Evolutionary conservation across 177 flowering plant species (phyloP).

Genomic region (Vitis hybrid): DNA sequence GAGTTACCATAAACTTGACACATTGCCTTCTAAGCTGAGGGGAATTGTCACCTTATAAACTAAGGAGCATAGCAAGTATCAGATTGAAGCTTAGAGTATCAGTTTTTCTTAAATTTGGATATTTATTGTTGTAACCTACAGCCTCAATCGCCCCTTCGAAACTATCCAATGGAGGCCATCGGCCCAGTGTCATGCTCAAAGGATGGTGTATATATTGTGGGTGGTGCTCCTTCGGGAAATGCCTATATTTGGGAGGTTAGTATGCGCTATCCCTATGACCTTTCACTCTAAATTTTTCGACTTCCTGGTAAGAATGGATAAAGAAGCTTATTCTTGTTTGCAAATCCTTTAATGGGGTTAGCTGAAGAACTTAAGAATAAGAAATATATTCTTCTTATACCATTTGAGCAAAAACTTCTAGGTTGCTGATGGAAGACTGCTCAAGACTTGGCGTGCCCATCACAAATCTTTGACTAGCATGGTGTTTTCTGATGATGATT

Average conservation of each 20-base stretch:
- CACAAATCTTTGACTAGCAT: conserved; percentile 40
- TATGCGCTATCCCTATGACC: background rate
- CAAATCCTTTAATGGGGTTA: background rate
- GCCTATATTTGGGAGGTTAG: conserved; percentile 60
- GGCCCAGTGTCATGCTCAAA: conserved; percentile 50
- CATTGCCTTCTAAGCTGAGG: too few relatives aligned
- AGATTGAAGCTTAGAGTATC: background rate
- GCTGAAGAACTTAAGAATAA: background rate
- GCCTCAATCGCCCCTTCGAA: conserved; percentile 45
- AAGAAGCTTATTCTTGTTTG: background rate
- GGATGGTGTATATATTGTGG: conserved; percentile 53
- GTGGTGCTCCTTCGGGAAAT: conserved; percentile 62
- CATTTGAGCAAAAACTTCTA: conserved; percentile 3
- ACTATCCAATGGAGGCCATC: conserved; percentile 53
- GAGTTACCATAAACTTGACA: too few relatives aligned
- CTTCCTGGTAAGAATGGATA: background rate
- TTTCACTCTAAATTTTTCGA: background rate
- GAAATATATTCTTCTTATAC: too few relatives aligned
- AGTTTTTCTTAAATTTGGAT: background rate
- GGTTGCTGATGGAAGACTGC: conserved; percentile 52
- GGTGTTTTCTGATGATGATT: conserved; percentile 48
- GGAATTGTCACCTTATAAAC: too few relatives aligned
- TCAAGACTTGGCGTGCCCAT: conserved; percentile 57
- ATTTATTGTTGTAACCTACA: conserved; percentile 9
- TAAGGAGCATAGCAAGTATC: too few relatives aligned